Base-by-base conservation (phyloP, 768 basidiomycete genomes). In the Leccinum disarticulatum region DNA sequence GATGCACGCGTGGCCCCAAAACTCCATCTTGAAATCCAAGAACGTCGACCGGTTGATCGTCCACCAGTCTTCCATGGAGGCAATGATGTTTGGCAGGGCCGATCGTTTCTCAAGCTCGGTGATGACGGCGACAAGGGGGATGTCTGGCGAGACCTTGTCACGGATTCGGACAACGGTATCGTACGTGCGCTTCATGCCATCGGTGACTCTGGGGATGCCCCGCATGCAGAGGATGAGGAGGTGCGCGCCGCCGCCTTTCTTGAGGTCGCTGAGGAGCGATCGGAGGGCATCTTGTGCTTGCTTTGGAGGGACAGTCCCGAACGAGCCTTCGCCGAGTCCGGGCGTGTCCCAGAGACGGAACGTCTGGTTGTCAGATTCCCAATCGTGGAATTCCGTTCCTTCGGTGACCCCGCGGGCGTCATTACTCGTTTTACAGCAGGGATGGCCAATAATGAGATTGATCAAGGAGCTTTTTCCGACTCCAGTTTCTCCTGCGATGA, bases 381-480 rank as follows among this genome's bases (percentile, higher is more conserved):
- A 68, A 46, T 68, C 65, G 3, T 68, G 61, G 46, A 47, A 68
- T 25, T 56, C 60, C 25, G 68, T 56, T 30, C 61, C 61, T 8
- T 52, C 43, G 19, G 67, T 68, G 46, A 61, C 27, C 22, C 48
- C 48, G 7, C 48, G 48, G 14, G 28, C 27, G 48, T 27, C 25
- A 27, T 49, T 49, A 5, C 48, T 27, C 11, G 48, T 49, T 22
- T 0, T 0, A 49, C 48, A 49, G 8, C 14, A 9, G 15, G 1
- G 69, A 10, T 30, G 57, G 2, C 66, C 76, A 15, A 54, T 58
- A 17, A 72, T 56, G 33, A 74, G 65, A 52, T 74, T 74, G 62
- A 74, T 65, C 0, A 74, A 52, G 30, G 71, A 73, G 19, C 70
- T 74, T 58, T 73, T 73, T 7, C 71, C 71, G 31, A 69, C 68